Percentiles rank a stretch among this genome's conserved stretches.
Evolutionary conservation across 2,329 filamentous ascomycete species (phyloP).

Genomic region (Paecilomyces fulvus): DNA sequence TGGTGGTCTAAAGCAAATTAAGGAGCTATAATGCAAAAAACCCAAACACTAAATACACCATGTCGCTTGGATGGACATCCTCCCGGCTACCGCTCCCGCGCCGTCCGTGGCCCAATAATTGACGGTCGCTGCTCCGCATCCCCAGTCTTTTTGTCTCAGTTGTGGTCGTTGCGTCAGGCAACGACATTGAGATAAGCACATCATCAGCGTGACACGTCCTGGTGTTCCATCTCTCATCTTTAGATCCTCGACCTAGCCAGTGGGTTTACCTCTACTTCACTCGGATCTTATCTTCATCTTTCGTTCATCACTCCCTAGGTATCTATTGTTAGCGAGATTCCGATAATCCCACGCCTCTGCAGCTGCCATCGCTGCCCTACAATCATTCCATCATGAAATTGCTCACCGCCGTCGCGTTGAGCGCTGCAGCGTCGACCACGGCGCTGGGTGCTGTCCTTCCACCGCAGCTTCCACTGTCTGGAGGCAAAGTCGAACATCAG

Average conservation of each 20-base stretch:
- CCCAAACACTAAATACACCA: background rate
- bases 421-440: constrained; percentile 23
- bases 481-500: constrained; percentile 14
- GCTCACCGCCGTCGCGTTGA: constrained; percentile 25
- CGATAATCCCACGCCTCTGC: background rate
- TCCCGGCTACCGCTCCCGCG: background rate
- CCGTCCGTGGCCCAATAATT: background rate
- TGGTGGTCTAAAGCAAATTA: background rate
- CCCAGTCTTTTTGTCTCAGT: background rate
- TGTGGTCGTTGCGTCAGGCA: background rate
- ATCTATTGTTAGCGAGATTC: background rate
- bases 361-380: background rate
- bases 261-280: background rate
- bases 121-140: background rate
- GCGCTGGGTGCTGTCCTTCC: constrained; percentile 24
- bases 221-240: background rate
- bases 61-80: background rate
- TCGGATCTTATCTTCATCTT: background rate
- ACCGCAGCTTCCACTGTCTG: constrained; percentile 20
- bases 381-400: constrained; percentile 28
- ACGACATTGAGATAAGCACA: background rate
- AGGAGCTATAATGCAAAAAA: background rate
- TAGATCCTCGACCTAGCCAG: background rate
- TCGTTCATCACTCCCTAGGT: background rate
- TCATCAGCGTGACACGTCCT: background rate